A percentile compares a stretch with the other conserved stretches of the same genome.
Evolutionary conservation across 2,329 filamentous ascomycete species (phyloP).

Genomic region (Penicillium sp.): DNA sequence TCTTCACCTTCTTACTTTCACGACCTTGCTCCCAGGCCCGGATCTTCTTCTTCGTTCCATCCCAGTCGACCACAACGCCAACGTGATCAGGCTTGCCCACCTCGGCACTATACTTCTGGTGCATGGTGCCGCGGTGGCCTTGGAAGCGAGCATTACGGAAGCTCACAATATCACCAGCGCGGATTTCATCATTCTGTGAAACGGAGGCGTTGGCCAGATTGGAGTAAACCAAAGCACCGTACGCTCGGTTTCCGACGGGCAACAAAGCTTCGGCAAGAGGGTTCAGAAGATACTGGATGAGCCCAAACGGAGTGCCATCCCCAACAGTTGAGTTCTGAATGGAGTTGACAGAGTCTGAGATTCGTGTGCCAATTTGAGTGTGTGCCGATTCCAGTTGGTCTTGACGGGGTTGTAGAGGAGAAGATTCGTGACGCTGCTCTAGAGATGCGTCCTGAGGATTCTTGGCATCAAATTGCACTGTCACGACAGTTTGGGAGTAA

Average conservation of each 20-base stretch:
- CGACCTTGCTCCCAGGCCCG: slow-evolving; percentile 90
- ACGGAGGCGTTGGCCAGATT: slow-evolving; percentile 93
- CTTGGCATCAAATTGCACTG: slow-evolving; percentile 68
- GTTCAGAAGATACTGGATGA: slow-evolving; percentile 73
- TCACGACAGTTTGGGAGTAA: slow-evolving; percentile 90
- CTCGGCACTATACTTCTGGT: slow-evolving; percentile 84
- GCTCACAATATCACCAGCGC: slow-evolving; percentile 84
- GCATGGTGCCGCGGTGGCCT: slow-evolving; percentile 90
- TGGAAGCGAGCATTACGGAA: slow-evolving; percentile 92
- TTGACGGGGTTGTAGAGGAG: slow-evolving; percentile 74
- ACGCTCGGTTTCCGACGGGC: slow-evolving; percentile 82
- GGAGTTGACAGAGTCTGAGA: slow-evolving; percentile 62
- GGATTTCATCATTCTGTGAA: slow-evolving; percentile 85
- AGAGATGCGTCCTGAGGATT: slow-evolving; percentile 67
- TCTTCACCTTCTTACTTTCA: slow-evolving; percentile 87
- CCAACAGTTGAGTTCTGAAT: slow-evolving; percentile 77
- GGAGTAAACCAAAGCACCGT: slow-evolving; percentile 85
- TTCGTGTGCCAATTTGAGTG: slow-evolving; percentile 69
- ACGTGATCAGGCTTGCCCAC: slow-evolving; percentile 87
- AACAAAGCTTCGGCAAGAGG: slow-evolving; percentile 67
- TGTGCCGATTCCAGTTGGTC: slow-evolving; percentile 89
- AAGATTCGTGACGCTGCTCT: slow-evolving; percentile 80
- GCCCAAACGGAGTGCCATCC: slow-evolving; percentile 71
- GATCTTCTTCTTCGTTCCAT: slow-evolving; percentile 97
- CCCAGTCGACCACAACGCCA: slow-evolving; percentile 89